These are phyloP conservation scores for Fraxinus excelsior DNA, from an alignment of 257 asterid genomes.

Conservation along the genomic window DNA sequence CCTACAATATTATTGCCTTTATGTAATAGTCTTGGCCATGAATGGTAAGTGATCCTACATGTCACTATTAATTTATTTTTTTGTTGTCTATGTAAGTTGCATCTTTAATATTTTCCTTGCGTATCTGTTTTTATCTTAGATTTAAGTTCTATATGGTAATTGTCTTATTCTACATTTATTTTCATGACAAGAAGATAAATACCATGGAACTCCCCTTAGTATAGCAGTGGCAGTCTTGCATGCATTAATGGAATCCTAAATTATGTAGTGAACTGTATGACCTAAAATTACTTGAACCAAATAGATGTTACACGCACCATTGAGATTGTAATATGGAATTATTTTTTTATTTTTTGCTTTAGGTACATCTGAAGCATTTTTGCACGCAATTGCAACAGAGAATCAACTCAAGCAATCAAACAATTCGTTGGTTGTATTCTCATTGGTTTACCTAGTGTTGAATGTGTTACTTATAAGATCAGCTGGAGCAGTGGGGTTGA, in stretches of 20 bases:
- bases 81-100: constrained; percentile 4
- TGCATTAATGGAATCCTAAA: neutral
- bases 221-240: neutral
- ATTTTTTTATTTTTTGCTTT: constrained; percentile 17
- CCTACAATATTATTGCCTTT: constrained; percentile 75
- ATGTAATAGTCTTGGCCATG: constrained; percentile 86
- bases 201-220: constrained; percentile 11
- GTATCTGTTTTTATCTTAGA: neutral
- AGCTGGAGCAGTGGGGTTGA: constrained; percentile 90
- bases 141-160: neutral
- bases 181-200: neutral
- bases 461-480: constrained; percentile 74
- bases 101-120: neutral
- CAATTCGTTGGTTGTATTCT: constrained; percentile 72
- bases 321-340: neutral
- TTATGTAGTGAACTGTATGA: neutral
- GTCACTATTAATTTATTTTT: neutral
- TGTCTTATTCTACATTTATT: neutral
- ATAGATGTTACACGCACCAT: constrained; percentile 5
- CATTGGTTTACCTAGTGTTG: constrained; percentile 64
- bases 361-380: constrained; percentile 97
- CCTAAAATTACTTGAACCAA: neutral
- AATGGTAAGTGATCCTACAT: constrained; percentile 54
- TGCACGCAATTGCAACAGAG: constrained; percentile 96
- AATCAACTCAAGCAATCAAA: constrained; percentile 74